Evolutionary conservation across 2,329 filamentous ascomycete species (phyloP).

Genomic region (Ceratocystis lukuohia): DNA sequence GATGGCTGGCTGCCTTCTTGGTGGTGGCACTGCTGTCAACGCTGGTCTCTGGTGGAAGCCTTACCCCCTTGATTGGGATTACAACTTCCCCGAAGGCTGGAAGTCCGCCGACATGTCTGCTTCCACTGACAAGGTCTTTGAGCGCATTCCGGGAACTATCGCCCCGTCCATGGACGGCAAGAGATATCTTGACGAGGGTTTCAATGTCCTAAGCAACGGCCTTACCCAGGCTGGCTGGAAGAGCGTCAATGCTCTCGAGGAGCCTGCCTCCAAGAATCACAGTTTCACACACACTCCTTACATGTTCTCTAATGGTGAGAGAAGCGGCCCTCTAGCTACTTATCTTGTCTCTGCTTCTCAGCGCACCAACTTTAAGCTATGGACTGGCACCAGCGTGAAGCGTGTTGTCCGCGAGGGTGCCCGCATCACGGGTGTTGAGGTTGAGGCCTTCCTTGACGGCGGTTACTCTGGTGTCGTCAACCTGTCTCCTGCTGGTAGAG

Average conservation of each 20-base stretch:
- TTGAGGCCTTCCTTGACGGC: constrained; percentile 39
- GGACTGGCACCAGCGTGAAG: constrained; percentile 52
- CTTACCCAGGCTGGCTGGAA: constrained; percentile 49
- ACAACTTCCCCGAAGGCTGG: constrained; percentile 61
- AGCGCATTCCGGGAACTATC: constrained; percentile 56
- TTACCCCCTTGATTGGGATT: constrained; percentile 53
- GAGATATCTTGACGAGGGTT: constrained; percentile 54
- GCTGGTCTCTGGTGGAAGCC: constrained; percentile 58
- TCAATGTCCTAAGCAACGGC: constrained; percentile 46
- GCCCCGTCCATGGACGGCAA: constrained; percentile 52
- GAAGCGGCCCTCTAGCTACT: constrained; percentile 56
- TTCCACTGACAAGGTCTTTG: constrained; percentile 49
- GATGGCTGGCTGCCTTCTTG: constrained; percentile 59
- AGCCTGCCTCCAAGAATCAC: constrained; percentile 50
- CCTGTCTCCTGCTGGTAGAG: constrained; percentile 48
- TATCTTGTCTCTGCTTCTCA: constrained; percentile 51
- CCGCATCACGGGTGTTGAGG: constrained; percentile 52
- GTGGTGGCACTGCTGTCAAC: constrained; percentile 54
- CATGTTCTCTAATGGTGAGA: constrained; percentile 53
- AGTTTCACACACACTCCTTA: constrained; percentile 51
- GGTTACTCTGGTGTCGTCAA: constrained; percentile 48
- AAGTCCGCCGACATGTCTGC: constrained; percentile 47
- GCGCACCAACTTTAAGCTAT: constrained; percentile 52
- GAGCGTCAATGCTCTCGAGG: constrained; percentile 41
- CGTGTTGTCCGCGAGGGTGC: constrained; percentile 51